phyloP scores from a whole-genome alignment of 345 rosid species.

The Populus alba region DNA sequence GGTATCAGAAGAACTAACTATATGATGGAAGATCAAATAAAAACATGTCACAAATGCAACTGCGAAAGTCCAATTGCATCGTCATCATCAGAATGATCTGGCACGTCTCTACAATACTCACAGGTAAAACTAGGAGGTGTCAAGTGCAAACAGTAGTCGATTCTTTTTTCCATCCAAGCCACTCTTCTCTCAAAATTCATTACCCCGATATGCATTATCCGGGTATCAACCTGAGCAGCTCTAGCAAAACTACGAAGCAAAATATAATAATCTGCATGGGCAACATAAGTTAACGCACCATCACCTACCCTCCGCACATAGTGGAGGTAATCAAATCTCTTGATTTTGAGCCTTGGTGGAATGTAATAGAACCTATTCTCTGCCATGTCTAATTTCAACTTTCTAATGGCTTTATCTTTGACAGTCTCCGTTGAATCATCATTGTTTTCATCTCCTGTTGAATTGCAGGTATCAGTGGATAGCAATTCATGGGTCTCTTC shows the following conservation, averaged over 20 bases:
- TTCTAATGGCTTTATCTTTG: conserved; percentile 38
- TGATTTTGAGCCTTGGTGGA: conserved; percentile 60
- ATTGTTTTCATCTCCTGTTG: conserved; percentile 15
- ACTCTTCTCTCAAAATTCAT: conserved; percentile 72
- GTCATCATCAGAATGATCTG: conserved; percentile 14
- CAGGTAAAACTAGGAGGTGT: conserved; percentile 45
- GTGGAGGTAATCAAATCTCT: conserved; percentile 59
- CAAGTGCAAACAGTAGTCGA: conserved; percentile 49
- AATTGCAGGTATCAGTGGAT: conserved; percentile 11
- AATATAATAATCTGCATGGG: conserved; percentile 84
- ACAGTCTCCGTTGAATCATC: conserved; percentile 13
- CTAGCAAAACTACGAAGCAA: conserved; percentile 62
- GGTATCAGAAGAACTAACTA: neutral
- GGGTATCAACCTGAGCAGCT: conserved; percentile 54
- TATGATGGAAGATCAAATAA: neutral
- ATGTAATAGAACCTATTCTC: conserved; percentile 65
- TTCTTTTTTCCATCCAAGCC: conserved; percentile 70
- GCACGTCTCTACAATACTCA: conserved; percentile 36
- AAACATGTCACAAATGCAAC: conserved; percentile 14
- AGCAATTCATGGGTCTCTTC: conserved; percentile 19
- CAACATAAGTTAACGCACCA: conserved; percentile 49
- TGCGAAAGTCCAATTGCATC: conserved; percentile 26
- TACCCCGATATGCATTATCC: conserved; percentile 66
- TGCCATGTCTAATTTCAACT: conserved; percentile 60
- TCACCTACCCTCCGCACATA: conserved; percentile 58